Percentiles rank a stretch among this genome's conserved stretches.
These are phyloP conservation scores for Chlorophyllum brunneum DNA, from an alignment of 768 basidiomycete species.

Conservation along the genomic window DNA sequence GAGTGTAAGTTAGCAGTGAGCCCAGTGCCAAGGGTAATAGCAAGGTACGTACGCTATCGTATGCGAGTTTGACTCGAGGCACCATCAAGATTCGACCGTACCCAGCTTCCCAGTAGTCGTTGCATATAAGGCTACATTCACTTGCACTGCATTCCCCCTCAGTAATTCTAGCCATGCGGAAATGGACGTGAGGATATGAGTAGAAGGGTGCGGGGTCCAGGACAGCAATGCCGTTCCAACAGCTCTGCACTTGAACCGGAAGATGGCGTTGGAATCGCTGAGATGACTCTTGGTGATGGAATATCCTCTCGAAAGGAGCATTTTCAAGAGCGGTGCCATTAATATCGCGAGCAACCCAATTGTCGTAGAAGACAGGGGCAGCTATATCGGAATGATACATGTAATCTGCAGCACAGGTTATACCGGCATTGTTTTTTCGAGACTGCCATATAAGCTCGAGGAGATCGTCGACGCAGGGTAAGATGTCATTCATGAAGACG, in stretches of 20 bases:
- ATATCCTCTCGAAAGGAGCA: constrained; percentile 91
- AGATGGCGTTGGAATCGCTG: constrained; percentile 88
- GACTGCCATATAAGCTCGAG: constrained; percentile 98
- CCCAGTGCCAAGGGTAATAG: not conserved
- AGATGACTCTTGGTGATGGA: constrained; percentile 77
- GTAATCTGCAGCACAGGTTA: constrained; percentile 97
- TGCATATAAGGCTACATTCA: constrained; percentile 96
- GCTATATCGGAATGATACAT: constrained; percentile 98
- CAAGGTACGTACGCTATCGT: constrained; percentile 64
- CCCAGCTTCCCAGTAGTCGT: constrained; percentile 96
- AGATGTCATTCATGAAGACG: constrained; percentile 99
- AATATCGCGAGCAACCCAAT: constrained; percentile 98
- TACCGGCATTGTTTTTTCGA: constrained; percentile 90
- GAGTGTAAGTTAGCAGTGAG: constrained; percentile 7
- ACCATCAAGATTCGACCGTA: constrained; percentile 99
- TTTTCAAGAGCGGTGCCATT: constrained; percentile 99
- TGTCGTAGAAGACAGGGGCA: constrained; percentile 94
- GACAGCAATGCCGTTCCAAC: constrained; percentile 98
- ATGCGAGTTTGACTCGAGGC: constrained; percentile 92
- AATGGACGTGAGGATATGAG: constrained; percentile 81
- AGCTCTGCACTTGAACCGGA: constrained; percentile 94
- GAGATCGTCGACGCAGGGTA: constrained; percentile 96
- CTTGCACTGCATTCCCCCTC: constrained; percentile 93
- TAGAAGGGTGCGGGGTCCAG: constrained; percentile 97
- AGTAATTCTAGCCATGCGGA: constrained; percentile 89